Conservation (phyloP, 139 green algal genomes). For the Picochlorum sp. region DNA sequence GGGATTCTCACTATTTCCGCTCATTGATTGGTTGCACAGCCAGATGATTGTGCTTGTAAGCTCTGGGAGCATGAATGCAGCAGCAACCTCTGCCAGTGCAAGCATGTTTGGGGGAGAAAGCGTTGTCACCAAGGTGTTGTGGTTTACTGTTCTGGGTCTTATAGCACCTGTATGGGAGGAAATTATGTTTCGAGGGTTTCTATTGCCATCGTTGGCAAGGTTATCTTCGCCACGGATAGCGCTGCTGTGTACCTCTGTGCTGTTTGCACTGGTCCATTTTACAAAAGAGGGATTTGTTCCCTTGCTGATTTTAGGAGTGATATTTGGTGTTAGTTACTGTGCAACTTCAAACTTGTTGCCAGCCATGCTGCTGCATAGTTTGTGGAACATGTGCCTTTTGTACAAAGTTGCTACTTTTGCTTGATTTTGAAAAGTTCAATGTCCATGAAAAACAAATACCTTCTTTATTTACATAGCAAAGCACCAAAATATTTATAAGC, state of each 20-base stretch:
- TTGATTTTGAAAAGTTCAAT: no score
- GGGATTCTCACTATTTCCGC: constrained; percentile 21
- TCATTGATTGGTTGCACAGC: constrained; percentile 15
- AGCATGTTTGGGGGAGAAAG: neutral
- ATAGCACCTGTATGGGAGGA: constrained; percentile 91
- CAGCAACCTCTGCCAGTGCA: neutral
- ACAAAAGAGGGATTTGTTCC: constrained; percentile 67
- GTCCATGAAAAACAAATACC: neutral
- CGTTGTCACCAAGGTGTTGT: constrained; percentile 14
- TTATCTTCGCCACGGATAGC: constrained; percentile 47
- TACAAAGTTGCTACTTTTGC: constrained; percentile 1
- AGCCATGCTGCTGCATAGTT: constrained; percentile 16
- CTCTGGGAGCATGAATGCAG: neutral
- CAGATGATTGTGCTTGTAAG: constrained; percentile 1
- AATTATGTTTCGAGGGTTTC: constrained; percentile 88
- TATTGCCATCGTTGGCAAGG: constrained; percentile 67
- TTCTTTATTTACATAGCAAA: no score
- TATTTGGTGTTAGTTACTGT: constrained; percentile 69
- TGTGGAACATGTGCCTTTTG: constrained; percentile 27
- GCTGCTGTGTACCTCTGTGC: constrained; percentile 34
- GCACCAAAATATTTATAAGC: no score
- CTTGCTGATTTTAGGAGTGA: constrained; percentile 72
- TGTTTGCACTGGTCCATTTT: constrained; percentile 86
- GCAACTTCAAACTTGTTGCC: constrained; percentile 60
- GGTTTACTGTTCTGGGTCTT: constrained; percentile 61